Conservation (phyloP, 192 early-diverging fungal species). For the Podila epicladia region DNA sequence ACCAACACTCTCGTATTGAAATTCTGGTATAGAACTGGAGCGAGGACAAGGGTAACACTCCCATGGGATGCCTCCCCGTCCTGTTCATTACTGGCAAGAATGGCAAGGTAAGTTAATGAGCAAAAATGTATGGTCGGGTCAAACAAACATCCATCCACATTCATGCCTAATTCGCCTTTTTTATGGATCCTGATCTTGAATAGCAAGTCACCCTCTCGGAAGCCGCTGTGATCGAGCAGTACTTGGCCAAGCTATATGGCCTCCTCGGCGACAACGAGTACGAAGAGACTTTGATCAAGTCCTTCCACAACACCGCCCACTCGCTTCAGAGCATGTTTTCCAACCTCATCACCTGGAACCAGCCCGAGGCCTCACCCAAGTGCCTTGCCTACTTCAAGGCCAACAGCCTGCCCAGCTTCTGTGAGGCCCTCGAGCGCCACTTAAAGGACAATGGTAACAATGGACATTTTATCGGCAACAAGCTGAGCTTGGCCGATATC, state of each 20-base stretch:
- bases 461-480: constrained; percentile 4
- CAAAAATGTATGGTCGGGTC: background rate
- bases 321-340: background rate
- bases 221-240: background rate
- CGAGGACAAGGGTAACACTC: constrained; percentile 8
- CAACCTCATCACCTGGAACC: background rate
- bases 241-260: background rate
- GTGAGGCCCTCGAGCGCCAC: background rate
- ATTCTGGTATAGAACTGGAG: constrained; percentile 5
- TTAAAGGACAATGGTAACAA: constrained; percentile 1
- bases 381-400: background rate
- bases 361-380: background rate
- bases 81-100: constrained; percentile 10
- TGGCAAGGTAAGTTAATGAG: constrained; percentile 7
- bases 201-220: background rate
- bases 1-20: background rate
- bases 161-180: background rate
- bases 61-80: constrained; percentile 17
- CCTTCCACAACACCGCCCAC: background rate
- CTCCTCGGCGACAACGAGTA: constrained; percentile 3
- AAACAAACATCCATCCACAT: background rate
- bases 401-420: background rate
- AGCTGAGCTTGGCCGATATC: constrained; percentile 5
- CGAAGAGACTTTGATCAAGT: background rate
- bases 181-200: background rate